A percentile compares a stretch with the other conserved stretches of the same genome.
phyloP scores from a whole-genome alignment of 139 green algal genomes.

The Chlamydomonas sphaeroides region DNA sequence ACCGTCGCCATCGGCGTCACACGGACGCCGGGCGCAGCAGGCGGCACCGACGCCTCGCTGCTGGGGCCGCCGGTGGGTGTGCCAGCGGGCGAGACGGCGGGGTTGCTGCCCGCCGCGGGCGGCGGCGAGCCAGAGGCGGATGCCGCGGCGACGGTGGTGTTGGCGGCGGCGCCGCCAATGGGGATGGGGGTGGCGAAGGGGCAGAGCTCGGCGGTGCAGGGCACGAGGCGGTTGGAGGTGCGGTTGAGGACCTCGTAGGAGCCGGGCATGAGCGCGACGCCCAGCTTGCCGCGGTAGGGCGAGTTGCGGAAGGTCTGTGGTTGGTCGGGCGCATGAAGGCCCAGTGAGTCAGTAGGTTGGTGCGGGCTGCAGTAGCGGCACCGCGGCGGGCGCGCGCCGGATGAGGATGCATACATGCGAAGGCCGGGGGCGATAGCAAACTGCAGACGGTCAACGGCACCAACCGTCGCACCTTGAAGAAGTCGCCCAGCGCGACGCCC shows the following conservation, averaged over 20 bases:
- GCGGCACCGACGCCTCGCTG: neutral
- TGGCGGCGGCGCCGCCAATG: neutral
- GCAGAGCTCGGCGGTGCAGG: slow-evolving; percentile 36
- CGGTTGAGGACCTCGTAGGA: slow-evolving; percentile 43
- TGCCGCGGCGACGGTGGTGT: neutral
- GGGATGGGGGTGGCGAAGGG: slow-evolving; percentile 27
- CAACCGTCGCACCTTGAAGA: slow-evolving; percentile 52
- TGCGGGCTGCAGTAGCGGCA: too few species aligned
- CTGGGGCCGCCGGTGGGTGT: neutral
- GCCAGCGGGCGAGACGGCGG: neutral
- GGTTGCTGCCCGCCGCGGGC: neutral
- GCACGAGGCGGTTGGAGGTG: slow-evolving; percentile 10
- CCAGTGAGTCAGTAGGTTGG: too few species aligned
- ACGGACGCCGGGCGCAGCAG: neutral
- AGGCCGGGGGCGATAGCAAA: too few species aligned
- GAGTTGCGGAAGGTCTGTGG: slow-evolving; percentile 21
- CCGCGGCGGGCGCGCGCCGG: too few species aligned
- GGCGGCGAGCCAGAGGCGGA: too few species aligned
- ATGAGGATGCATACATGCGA: too few species aligned
- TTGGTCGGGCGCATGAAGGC: too few species aligned
- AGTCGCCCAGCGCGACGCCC: slow-evolving; percentile 16
- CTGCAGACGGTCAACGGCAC: too few species aligned
- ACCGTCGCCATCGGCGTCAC: too few species aligned
- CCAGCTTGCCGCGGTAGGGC: slow-evolving; percentile 28
- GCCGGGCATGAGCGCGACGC: slow-evolving; percentile 34